Conservation (phyloP, 139 green algal genomes). For the Astrephomene gubernaculifera region DNA sequence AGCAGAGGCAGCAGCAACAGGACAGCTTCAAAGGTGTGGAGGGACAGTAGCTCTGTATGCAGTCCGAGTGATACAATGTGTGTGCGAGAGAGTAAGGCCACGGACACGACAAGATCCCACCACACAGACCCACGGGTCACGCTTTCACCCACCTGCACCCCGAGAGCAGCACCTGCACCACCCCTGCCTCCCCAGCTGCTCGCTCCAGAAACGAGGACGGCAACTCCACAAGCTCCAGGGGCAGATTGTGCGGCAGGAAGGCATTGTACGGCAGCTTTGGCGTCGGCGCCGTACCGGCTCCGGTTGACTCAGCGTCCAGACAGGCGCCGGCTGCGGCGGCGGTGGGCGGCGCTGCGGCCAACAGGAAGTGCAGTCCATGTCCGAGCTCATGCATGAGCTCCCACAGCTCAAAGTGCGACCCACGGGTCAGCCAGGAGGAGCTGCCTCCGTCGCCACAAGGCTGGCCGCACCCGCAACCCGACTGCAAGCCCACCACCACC, state of each 20-base stretch:
- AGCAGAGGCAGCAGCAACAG: no score
- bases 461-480: not conserved
- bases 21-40: no score
- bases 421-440: not conserved
- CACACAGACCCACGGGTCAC: no score
- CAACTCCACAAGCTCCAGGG: constrained; percentile 42
- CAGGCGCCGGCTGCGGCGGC: not conserved
- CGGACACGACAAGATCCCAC: no score
- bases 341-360: constrained; percentile 8
- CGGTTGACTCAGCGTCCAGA: not conserved
- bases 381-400: constrained; percentile 42
- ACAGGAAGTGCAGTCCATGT: constrained; percentile 34
- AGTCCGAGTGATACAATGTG: no score
- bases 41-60: no score
- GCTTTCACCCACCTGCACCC: constrained; percentile 30
- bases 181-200: not conserved
- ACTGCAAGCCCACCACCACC: constrained; percentile 33
- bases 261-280: not conserved
- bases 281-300: not conserved
- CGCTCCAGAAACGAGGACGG: constrained; percentile 29
- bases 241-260: constrained; percentile 12
- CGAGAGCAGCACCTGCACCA: not conserved
- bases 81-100: no score
- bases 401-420: constrained; percentile 29
- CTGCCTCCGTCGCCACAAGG: not conserved